A percentile compares a stretch with the other conserved stretches of the same genome.
Evolutionary conservation across 192 early-diverging fungal genomes (phyloP).

Genomic region (Spizellomyces sp.): DNA sequence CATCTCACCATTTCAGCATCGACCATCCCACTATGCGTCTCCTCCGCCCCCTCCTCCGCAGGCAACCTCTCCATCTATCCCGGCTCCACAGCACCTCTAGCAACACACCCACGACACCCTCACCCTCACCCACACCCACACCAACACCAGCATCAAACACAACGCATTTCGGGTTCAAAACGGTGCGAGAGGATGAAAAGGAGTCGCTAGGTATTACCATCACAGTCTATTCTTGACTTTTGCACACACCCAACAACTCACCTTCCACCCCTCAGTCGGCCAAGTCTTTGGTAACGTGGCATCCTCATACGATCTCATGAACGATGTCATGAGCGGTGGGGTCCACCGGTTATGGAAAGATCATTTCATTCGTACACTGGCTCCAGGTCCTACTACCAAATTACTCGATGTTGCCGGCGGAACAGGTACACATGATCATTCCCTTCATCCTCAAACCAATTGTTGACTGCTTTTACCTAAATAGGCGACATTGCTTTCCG

Average conservation of each 20-base stretch:
- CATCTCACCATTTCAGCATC: neutral
- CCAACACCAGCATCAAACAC: neutral
- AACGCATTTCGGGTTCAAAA: conserved; percentile 96
- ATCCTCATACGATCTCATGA: conserved; percentile 96
- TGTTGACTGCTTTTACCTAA: neutral
- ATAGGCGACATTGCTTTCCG: conserved; percentile 93
- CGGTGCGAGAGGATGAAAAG: conserved; percentile 83
- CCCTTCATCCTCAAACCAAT: neutral
- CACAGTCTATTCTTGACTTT: neutral
- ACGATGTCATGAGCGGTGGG: conserved; percentile 93
- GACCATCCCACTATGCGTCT: neutral
- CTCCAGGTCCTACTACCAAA: conserved; percentile 77
- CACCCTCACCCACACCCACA: conserved; percentile 1
- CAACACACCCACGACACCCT: neutral
- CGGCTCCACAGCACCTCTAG: neutral
- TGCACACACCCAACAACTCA: neutral
- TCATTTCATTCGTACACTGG: conserved; percentile 81
- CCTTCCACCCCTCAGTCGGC: conserved; percentile 59
- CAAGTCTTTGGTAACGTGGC: conserved; percentile 94
- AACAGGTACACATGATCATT: conserved; percentile 62
- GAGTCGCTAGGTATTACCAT: conserved; percentile 71
- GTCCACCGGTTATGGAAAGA: conserved; percentile 98
- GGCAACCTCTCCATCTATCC: neutral
- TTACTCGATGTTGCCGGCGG: conserved; percentile 97
- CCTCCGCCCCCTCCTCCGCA: conserved; percentile 1